phyloP scores from a whole-genome alignment of 129 eudicot genomes.

The Pittosporum tobira region DNA sequence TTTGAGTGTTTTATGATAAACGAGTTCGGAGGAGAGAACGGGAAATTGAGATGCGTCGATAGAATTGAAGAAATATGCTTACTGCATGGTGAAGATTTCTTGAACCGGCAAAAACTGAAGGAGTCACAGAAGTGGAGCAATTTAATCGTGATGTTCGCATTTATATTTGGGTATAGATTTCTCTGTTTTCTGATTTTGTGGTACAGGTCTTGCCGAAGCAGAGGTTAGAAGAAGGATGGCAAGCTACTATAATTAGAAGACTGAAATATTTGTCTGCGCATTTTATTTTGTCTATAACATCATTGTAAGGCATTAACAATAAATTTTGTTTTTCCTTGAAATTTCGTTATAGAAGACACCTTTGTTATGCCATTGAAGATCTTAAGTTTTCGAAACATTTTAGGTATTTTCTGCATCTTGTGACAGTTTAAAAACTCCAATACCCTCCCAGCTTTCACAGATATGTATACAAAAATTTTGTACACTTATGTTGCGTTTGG shows the following conservation, averaged over 20 bases:
- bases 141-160: conserved; percentile 42
- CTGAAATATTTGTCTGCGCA: background rate
- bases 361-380: no score
- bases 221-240: conserved; percentile 21
- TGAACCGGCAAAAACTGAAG: conserved; percentile 36
- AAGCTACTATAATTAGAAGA: background rate
- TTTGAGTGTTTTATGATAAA: conserved; percentile 64
- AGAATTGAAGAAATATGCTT: conserved; percentile 36
- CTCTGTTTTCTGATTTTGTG: conserved; percentile 35
- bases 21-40: conserved; percentile 49
- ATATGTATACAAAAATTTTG: no score
- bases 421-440: no score
- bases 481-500: no score
- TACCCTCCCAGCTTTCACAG: no score
- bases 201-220: conserved; percentile 33
- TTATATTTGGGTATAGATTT: conserved; percentile 48
- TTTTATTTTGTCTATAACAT: background rate
- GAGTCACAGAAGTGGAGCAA: conserved; percentile 55
- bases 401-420: no score
- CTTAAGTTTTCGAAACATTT: no score
- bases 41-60: conserved; percentile 38
- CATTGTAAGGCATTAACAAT: background rate
- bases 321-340: no score
- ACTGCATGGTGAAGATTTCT: conserved; percentile 35
- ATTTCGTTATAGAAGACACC: background rate